Conservation (phyloP, 352 stramenopile genomes). For the Phytophthora podocarpi region DNA sequence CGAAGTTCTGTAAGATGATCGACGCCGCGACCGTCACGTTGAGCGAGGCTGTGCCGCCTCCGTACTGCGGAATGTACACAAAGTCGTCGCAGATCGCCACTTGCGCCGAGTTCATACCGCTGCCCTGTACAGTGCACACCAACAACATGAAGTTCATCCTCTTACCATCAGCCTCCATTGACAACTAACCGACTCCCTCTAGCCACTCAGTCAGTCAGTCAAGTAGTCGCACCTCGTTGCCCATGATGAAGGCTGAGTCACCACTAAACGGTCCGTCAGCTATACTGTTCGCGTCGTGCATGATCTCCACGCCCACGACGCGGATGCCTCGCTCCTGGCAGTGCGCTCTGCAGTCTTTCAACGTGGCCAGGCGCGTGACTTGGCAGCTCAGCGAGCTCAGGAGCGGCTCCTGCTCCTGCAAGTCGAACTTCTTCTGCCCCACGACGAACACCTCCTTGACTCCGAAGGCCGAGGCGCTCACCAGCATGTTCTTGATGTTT, state of each 20-base stretch:
- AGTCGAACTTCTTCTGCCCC: conserved; percentile 84
- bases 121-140: conserved; percentile 50
- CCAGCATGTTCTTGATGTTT: conserved; percentile 89
- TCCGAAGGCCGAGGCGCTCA: conserved; percentile 86
- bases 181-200: conserved; percentile 5
- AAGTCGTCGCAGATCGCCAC: conserved; percentile 93
- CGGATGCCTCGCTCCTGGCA: conserved; percentile 67
- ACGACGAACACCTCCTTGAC: conserved; percentile 87
- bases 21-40: conserved; percentile 96
- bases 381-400: conserved; percentile 49
- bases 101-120: conserved; percentile 92
- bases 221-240: conserved; percentile 92
- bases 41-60: conserved; percentile 93
- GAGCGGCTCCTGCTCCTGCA: conserved; percentile 58
- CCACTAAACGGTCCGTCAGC: conserved; percentile 73
- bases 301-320: conserved; percentile 95
- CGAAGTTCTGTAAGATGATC: conserved; percentile 95
- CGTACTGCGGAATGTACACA: conserved; percentile 95
- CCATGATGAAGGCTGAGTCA: conserved; percentile 94
- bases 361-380: conserved; percentile 76
- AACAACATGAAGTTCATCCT: background rate
- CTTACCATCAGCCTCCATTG: conserved; percentile 1
- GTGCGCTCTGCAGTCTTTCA: conserved; percentile 78
- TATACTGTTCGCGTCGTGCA: conserved; percentile 78
- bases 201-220: background rate